phyloP scores from a whole-genome alignment of 2,329 filamentous ascomycete species.

The Calonectria crousiana region DNA sequence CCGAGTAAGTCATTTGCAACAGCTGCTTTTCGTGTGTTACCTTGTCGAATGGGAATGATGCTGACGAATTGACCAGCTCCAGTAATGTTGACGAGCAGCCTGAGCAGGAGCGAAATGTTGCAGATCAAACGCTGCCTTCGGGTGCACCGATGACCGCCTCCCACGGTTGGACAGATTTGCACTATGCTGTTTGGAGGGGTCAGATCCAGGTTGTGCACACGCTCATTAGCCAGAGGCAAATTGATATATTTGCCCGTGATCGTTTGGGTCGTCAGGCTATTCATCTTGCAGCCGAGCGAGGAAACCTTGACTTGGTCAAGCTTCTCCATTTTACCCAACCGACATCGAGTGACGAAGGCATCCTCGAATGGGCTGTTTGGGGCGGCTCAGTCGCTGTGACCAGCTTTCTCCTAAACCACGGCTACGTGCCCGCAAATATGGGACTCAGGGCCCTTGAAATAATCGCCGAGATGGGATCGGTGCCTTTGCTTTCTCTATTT shows the following conservation, averaged over 20 bases:
- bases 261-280: background rate
- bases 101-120: too few relatives aligned
- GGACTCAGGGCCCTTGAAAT: background rate
- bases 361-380: background rate
- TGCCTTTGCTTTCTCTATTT: background rate
- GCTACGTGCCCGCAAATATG: background rate
- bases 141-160: background rate
- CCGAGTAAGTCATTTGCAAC: background rate
- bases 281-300: background rate
- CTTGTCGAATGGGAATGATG: too few relatives aligned
- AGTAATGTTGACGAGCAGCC: background rate
- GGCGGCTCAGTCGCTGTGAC: background rate
- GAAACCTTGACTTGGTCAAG: background rate
- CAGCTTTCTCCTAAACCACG: background rate
- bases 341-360: background rate
- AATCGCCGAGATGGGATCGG: background rate
- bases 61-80: background rate
- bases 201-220: background rate
- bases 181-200: background rate
- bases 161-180: background rate
- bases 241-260: background rate
- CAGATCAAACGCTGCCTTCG: too few relatives aligned
- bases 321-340: background rate
- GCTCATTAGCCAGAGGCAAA: background rate
- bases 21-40: too few relatives aligned